Base-by-base conservation (phyloP, 1,284 basidiomycete species). In the Ganoderma sinense region DNA sequence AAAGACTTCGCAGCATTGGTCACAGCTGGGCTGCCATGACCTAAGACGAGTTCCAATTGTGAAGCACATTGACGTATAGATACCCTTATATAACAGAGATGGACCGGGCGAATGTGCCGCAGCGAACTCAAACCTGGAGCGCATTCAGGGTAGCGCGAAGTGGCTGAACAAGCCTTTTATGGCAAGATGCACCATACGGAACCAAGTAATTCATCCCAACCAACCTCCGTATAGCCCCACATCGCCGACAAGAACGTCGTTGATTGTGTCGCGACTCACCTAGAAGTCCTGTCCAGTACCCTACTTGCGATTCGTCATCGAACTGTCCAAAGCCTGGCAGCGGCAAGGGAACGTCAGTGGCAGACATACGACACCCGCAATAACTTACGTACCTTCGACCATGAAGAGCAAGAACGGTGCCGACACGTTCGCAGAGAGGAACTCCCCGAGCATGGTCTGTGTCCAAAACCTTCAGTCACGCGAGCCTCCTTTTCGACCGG, bases 361-460 rank as follows among this genome's bases (percentile, higher is more conserved):
- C 36, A 45, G 20, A 62, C 10, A 29, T 41, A 29, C 56, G 14
- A 20, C 64, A 58, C 48, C 56, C 67, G 74, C 63, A 66, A 70
- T 65, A 51, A 45, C 43, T 29, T 8, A 70, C 84, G 59, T 74
- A 91, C 93, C 90, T 87, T 94, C 94, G 29, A 98, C 95, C 97
- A 98, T 97, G 83, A 95, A 95, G 68, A 97, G 84, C 63, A 97
- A 81, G 79, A 97, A 97, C 13, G 94, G 96, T 39, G 93, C 95
- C 13, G 94, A 94, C 39, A 97, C 92, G 77, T 97, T 97, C 31
- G 97, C 96, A 10, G 92, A 93, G 56, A 98, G 82, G 78, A 98
- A 97, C 81, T 98, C 97, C 59, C 95, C 96, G 20, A 97, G 87
- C 92, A 98, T 94, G 1, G 94, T 94, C 93, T 97, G 75, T 59